A percentile compares a stretch with the other conserved stretches of the same genome.
Evolutionary conservation across 148 eudicot species (phyloP).

Genomic region (Oxyria digyna): DNA sequence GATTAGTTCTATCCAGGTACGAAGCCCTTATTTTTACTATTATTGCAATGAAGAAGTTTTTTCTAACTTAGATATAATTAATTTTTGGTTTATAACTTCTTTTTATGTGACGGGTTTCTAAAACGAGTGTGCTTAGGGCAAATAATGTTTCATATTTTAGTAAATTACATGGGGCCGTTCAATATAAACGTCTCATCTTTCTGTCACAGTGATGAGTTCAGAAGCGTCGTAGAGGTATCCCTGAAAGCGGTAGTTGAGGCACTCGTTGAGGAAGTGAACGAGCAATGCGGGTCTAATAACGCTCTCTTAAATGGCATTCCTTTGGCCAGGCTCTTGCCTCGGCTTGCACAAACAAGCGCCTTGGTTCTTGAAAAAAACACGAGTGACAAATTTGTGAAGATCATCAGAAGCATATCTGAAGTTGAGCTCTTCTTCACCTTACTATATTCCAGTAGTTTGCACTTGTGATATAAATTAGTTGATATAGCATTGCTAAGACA

Average conservation of each 20-base stretch:
- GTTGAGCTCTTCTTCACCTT: slow-evolving; percentile 81
- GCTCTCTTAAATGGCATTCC: slow-evolving; percentile 44
- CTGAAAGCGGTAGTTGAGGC: slow-evolving; percentile 42
- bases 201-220: slow-evolving; percentile 61
- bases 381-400: slow-evolving; percentile 44
- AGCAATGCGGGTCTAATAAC: slow-evolving; percentile 36
- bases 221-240: slow-evolving; percentile 54
- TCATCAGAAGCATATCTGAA: slow-evolving; percentile 49
- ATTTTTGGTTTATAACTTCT: too few species aligned
- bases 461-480: slow-evolving; percentile 2
- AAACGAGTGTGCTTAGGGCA: too few species aligned
- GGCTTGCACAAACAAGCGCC: slow-evolving; percentile 43
- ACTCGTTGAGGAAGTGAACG: slow-evolving; percentile 40
- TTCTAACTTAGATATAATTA: too few species aligned
- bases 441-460: slow-evolving; percentile 45
- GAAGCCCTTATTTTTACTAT: not conserved
- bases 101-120: too few species aligned
- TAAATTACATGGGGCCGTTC: too few species aligned
- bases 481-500: not conserved
- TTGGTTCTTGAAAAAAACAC: slow-evolving; percentile 54
- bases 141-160: too few species aligned
- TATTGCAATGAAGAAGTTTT: too few species aligned
- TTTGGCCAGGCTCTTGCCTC: slow-evolving; percentile 66
- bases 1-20: slow-evolving; percentile 67
- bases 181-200: not conserved